Evolutionary conservation across 1,139 yeast species (phyloP).

Genomic region (Tardiomyces blankii): DNA sequence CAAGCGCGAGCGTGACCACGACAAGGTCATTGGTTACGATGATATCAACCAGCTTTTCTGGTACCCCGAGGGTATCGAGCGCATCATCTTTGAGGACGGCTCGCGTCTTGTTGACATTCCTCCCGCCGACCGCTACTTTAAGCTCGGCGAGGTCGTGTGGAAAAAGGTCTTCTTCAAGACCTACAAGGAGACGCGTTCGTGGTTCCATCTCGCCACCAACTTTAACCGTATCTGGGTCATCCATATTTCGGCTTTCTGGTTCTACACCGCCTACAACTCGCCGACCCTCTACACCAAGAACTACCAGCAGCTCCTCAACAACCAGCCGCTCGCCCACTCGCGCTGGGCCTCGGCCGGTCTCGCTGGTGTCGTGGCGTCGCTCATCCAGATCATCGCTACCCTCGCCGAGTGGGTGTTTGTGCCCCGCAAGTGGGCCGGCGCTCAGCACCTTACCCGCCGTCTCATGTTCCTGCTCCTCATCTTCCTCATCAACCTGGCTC

Average conservation of each 20-base stretch:
- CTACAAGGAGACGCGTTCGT: constrained; percentile 90
- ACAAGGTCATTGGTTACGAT: constrained; percentile 90
- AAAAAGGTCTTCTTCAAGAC: constrained; percentile 88
- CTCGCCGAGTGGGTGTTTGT: constrained; percentile 91
- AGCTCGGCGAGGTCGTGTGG: constrained; percentile 93
- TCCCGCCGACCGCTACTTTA: constrained; percentile 75
- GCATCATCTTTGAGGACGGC: constrained; percentile 85
- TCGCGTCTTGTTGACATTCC: constrained; percentile 86
- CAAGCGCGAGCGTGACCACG: constrained; percentile 95
- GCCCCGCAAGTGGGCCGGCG: constrained; percentile 99
- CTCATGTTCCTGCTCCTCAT: constrained; percentile 60
- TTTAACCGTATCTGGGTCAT: constrained; percentile 97
- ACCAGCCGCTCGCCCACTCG: constrained; percentile 77
- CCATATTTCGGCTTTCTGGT: constrained; percentile 85
- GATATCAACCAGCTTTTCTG: constrained; percentile 97
- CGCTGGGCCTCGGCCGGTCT: constrained; percentile 89
- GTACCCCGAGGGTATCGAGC: constrained; percentile 98
- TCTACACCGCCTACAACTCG: constrained; percentile 86
- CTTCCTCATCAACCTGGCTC: constrained; percentile 65
- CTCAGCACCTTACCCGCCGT: constrained; percentile 90
- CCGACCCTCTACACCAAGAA: constrained; percentile 83
- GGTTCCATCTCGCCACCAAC: constrained; percentile 94
- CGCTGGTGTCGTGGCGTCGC: constrained; percentile 81
- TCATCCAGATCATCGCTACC: constrained; percentile 80
- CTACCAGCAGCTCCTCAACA: constrained; percentile 72